Conservation (phyloP, 2,329 filamentous ascomycete genomes). For the Rutstroemia sp. region DNA sequence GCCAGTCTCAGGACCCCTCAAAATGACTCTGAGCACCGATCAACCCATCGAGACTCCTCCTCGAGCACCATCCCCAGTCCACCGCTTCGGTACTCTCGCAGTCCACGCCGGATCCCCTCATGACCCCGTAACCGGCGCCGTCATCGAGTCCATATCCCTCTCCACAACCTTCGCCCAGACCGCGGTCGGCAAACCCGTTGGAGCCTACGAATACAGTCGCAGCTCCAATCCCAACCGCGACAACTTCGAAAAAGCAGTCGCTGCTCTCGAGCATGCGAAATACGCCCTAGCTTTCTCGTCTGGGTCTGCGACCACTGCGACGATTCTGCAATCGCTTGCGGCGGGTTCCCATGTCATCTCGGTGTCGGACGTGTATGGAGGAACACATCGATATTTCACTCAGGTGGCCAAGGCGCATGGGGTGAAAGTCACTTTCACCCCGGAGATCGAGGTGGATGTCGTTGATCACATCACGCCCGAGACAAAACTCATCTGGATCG, state of each 20-base stretch:
- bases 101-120: conserved; percentile 90
- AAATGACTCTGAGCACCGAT: conserved; percentile 27
- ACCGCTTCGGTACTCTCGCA: conserved; percentile 85
- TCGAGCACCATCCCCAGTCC: conserved; percentile 63
- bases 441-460: conserved; percentile 84
- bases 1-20: conserved; percentile 3
- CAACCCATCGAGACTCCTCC: conserved; percentile 66
- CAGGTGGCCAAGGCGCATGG: conserved; percentile 93
- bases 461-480: conserved; percentile 75
- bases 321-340: conserved; percentile 86
- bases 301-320: conserved; percentile 88
- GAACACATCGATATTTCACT: conserved; percentile 97
- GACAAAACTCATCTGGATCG: conserved; percentile 96
- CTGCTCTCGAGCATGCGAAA: conserved; percentile 84
- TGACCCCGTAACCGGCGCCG: conserved; percentile 85
- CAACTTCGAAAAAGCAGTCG: conserved; percentile 89
- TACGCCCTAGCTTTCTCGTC: conserved; percentile 92
- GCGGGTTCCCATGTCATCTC: conserved; percentile 90
- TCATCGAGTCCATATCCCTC: conserved; percentile 92
- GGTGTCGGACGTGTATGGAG: conserved; percentile 95
- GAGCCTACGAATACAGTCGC: conserved; percentile 86
- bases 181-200: conserved; percentile 78
- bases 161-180: conserved; percentile 96
- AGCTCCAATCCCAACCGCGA: conserved; percentile 91
- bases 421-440: conserved; percentile 89